Evolutionary conservation across 768 basidiomycete genomes (phyloP).

Genomic region (Boletus speciosus): DNA sequence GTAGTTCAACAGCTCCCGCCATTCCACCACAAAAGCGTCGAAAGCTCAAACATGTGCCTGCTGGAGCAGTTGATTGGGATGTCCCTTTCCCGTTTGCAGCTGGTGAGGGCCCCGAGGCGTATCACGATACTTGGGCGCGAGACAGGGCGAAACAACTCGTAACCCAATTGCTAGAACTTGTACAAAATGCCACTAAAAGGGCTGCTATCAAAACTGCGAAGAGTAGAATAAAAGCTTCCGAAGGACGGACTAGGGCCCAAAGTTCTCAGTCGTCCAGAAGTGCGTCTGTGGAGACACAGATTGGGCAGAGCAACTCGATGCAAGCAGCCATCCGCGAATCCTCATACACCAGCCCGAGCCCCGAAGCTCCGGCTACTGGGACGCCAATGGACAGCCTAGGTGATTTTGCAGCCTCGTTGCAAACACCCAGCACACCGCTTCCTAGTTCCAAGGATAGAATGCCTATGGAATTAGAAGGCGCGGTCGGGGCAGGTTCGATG

Average conservation of each 20-base stretch:
- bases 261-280: conserved; percentile 32
- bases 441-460: conserved; percentile 7
- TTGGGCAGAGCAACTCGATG: not conserved
- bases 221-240: not conserved
- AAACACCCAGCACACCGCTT: conserved; percentile 18
- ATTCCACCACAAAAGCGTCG: conserved; percentile 50
- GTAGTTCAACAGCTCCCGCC: not conserved
- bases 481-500: conserved; percentile 5
- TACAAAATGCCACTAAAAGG: conserved; percentile 58
- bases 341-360: not conserved
- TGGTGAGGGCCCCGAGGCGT: conserved; percentile 70
- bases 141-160: conserved; percentile 62
- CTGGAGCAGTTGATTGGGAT: conserved; percentile 80
- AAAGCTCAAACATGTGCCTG: conserved; percentile 65
- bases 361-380: not conserved
- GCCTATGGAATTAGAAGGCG: conserved; percentile 6
- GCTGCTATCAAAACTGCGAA: conserved; percentile 49
- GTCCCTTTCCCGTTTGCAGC: conserved; percentile 72
- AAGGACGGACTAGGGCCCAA: conserved; percentile 32
- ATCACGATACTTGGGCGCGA: conserved; percentile 60
- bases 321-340: not conserved
- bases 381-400: conserved; percentile 24
- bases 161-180: conserved; percentile 54
- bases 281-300: conserved; percentile 16
- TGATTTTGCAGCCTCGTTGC: conserved; percentile 39